Evolutionary conservation across 2,329 filamentous ascomycete genomes (phyloP).

Genomic region (Epichloe brachyelytri): DNA sequence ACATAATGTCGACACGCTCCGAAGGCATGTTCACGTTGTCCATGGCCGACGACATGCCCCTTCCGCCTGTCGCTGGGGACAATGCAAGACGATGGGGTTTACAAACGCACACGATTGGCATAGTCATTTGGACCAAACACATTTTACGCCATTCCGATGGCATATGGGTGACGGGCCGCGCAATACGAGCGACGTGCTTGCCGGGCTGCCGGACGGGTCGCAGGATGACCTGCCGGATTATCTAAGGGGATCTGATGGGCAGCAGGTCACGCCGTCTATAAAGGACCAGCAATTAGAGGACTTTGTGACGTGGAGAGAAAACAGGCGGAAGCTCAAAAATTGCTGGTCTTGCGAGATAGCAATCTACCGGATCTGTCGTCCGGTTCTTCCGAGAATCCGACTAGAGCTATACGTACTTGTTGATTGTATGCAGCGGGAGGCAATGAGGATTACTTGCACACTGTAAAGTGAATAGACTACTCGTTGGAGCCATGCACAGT

Average conservation of each 20-base stretch:
- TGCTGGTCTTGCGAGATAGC: slow-evolving; percentile 30
- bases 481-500: no score
- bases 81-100: slow-evolving; percentile 12
- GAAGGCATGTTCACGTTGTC: slow-evolving; percentile 37
- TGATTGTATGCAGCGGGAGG: not conserved
- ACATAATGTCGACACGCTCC: slow-evolving; percentile 47
- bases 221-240: slow-evolving; percentile 31
- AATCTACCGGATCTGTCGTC: slow-evolving; percentile 23
- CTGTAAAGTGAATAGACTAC: no score
- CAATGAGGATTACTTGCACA: not conserved
- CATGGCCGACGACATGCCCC: slow-evolving; percentile 23
- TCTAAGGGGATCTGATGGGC: slow-evolving; percentile 37
- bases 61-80: slow-evolving; percentile 18
- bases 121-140: slow-evolving; percentile 39
- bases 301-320: slow-evolving; percentile 29
- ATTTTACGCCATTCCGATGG: slow-evolving; percentile 42
- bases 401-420: not conserved
- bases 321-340: slow-evolving; percentile 30
- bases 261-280: slow-evolving; percentile 46
- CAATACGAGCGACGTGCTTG: slow-evolving; percentile 21
- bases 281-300: slow-evolving; percentile 38
- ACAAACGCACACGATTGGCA: slow-evolving; percentile 22
- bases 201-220: slow-evolving; percentile 10
- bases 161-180: slow-evolving; percentile 45
- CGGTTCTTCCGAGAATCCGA: not conserved